phyloP scores from a whole-genome alignment of 345 rosid species.

The Melaleuca quinquenervia region DNA sequence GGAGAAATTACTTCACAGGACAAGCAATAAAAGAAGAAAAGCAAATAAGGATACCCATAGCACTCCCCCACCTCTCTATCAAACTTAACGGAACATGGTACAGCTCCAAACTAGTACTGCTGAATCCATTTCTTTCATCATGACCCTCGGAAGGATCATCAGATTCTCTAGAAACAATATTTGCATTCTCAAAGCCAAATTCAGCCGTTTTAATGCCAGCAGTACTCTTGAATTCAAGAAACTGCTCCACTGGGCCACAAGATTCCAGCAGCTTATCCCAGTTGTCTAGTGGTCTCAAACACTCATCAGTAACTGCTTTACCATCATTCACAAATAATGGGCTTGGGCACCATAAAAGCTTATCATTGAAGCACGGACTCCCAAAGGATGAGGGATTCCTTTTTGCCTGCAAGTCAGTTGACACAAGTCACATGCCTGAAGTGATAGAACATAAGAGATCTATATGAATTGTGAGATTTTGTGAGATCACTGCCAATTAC shows the following conservation, averaged over 20 bases:
- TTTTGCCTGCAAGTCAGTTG: constrained; percentile 45
- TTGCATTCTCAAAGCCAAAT: constrained; percentile 1
- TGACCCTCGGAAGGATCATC: constrained; percentile 17
- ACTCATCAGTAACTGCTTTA: constrained; percentile 6
- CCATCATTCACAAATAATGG: constrained; percentile 32
- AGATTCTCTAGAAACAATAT: constrained; percentile 8
- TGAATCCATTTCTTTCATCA: constrained; percentile 15
- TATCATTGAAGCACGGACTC: constrained; percentile 23
- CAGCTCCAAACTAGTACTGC: constrained; percentile 18
- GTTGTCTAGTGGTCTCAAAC: constrained; percentile 27
- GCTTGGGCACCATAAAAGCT: constrained; percentile 41
- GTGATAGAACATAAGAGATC: neutral
- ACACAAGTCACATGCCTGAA: neutral
- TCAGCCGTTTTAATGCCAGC: constrained; percentile 14
- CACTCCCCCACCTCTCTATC: constrained; percentile 93
- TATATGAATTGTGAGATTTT: no score
- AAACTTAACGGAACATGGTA: constrained; percentile 60
- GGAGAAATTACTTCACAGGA: neutral
- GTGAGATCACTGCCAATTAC: no score
- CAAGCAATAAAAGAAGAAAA: neutral
- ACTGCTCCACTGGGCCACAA: constrained; percentile 61
- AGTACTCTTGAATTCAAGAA: constrained; percentile 43
- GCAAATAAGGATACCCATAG: constrained; percentile 72
- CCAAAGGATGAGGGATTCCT: constrained; percentile 50
- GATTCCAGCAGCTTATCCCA: constrained; percentile 38